Percentiles rank a stretch among this genome's conserved stretches.
phyloP scores from a whole-genome alignment of 495 filamentous ascomycete species.

The Opeltia flavorubescens region DNA sequence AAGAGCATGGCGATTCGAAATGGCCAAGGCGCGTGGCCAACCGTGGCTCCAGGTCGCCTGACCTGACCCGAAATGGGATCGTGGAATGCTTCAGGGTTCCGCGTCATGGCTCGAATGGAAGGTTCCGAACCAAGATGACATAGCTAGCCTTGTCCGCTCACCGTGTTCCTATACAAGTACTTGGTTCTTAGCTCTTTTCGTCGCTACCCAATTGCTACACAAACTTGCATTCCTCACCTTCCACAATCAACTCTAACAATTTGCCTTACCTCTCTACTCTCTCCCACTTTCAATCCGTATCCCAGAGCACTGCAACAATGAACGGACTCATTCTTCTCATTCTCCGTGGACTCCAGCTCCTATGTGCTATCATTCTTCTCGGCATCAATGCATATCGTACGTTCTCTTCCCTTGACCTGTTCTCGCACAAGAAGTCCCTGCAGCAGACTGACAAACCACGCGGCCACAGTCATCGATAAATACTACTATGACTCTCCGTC shows the following conservation, averaged over 20 bases:
- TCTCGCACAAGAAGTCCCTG: constrained; percentile 6
- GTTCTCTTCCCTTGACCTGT: constrained; percentile 12
- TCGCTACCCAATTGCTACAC: too few relatives aligned
- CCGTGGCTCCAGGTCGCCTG: background rate
- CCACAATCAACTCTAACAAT: too few relatives aligned
- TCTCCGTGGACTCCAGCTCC: constrained; percentile 45
- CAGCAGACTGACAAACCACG: background rate
- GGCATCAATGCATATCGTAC: constrained; percentile 58
- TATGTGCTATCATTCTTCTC: constrained; percentile 58
- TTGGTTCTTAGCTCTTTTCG: too few relatives aligned
- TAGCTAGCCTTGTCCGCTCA: too few relatives aligned
- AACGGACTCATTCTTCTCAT: constrained; percentile 22
- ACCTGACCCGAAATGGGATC: background rate
- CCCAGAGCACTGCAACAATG: background rate
- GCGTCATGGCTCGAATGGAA: too few relatives aligned
- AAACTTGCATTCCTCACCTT: too few relatives aligned
- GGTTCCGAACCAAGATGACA: too few relatives aligned
- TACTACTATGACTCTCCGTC: constrained; percentile 26
- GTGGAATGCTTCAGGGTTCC: too few relatives aligned
- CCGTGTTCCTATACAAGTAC: too few relatives aligned
- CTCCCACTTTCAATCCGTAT: background rate
- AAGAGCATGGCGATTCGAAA: too few relatives aligned
- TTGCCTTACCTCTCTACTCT: too few relatives aligned
- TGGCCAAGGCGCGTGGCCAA: background rate
- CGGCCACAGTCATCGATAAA: background rate